Evolutionary conservation across 192 early-diverging fungal species (phyloP), one percentile per base, ranked within the genome.

Genomic region (Dissophora ornata): DNA sequence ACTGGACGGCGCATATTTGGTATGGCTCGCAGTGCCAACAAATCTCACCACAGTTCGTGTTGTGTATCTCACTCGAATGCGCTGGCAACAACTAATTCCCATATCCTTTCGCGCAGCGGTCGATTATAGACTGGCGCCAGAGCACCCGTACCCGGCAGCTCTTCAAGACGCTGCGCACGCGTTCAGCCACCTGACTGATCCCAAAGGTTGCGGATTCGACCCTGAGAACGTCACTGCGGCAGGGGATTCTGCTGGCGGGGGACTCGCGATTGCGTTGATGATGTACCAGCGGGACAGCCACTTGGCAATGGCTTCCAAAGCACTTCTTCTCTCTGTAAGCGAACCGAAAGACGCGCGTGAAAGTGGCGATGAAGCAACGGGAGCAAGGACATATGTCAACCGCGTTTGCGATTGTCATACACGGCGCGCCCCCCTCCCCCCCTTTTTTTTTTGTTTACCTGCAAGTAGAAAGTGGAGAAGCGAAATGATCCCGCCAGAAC

Each of bases 241-340:
- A 12, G 91, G 91, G 12, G 91, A 93, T 58, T 88, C 88, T 62
- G 87, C 91, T 0, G 91, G 91, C 22, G 90, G 90, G n/a, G 89
- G 91, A 40, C 58, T 93, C 42, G 57, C 70, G 10, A 33, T 93
- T n/a, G 82, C 85, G 16, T 38, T 91, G 78, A 50, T 88, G 40
- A 79, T 89, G 67, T 86, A 89, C 51, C 75, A 91, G 25, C 73
- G 88, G 9, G 88, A 92, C 47, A 75, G 83, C 21, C 68, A 79
- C 2, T 33, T 84, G 48, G 40, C 82, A 5, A 50, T 50, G n/a
- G 67, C 86, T 7, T 82, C 86, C 50, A 89, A 87, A 19, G 80
- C 82, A 19, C n/a, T 86, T 32, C 80, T 91, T 21, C 53, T 92
- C 3, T 90, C 88, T n/a, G 82, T 85, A 84, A 63, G 78, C 55